These are phyloP conservation scores for Sindora glabra DNA, from an alignment of 306 rosid genomes.

Conservation along the genomic window DNA sequence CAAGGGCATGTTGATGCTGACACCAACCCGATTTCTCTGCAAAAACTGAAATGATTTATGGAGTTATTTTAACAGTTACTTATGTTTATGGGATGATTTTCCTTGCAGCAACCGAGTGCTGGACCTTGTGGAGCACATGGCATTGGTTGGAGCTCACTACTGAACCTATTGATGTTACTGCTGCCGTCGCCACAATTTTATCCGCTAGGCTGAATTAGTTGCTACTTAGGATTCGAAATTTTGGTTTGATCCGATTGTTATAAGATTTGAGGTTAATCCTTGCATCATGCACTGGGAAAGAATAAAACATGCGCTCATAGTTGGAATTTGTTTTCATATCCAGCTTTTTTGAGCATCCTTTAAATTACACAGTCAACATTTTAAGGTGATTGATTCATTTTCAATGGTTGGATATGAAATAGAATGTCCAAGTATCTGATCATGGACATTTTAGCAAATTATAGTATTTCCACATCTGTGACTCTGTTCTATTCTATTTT, in stretches of 20 bases:
- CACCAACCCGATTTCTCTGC: no score
- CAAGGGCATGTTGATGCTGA: no score
- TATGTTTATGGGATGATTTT: background rate
- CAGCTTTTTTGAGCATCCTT: no score
- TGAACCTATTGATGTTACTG: conserved; percentile 18
- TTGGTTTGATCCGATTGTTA: conserved; percentile 22
- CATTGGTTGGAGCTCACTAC: conserved; percentile 59
- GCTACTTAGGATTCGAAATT: conserved; percentile 19
- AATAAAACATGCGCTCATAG: background rate
- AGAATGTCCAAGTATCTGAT: no score
- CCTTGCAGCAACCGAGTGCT: conserved; percentile 77
- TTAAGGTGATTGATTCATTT: no score
- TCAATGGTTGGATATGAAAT: no score
- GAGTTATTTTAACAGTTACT: background rate
- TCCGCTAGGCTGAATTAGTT: conserved; percentile 21
- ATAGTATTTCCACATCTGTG: no score
- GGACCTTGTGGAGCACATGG: conserved; percentile 97
- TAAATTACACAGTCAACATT: no score
- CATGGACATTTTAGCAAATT: no score
- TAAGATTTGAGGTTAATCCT: conserved; percentile 14
- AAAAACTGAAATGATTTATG: no score
- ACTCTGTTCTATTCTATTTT: no score
- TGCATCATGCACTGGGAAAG: conserved; percentile 5
- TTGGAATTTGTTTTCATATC: no score
- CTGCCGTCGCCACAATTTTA: conserved; percentile 13